Evolutionary conservation across 2,329 filamentous ascomycete genomes (phyloP).

Genomic region (Nothophoma quercina): DNA sequence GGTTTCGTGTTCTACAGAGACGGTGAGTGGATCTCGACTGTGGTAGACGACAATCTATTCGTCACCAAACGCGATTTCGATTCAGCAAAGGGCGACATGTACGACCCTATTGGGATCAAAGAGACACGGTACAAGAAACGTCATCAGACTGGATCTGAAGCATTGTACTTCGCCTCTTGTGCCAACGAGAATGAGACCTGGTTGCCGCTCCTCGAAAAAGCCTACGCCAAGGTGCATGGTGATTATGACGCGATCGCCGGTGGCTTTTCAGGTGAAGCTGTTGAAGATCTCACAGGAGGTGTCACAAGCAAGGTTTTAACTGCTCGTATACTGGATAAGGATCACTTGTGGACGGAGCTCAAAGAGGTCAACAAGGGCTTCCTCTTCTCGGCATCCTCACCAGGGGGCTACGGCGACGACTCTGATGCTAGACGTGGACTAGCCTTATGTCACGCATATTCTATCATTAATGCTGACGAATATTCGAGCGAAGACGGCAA

Average conservation of each 20-base stretch:
- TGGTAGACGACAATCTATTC: slow-evolving; percentile 90
- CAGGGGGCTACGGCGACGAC: slow-evolving; percentile 66
- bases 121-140: slow-evolving; percentile 70
- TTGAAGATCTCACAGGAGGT: slow-evolving; percentile 69
- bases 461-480: slow-evolving; percentile 64
- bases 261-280: slow-evolving; percentile 64
- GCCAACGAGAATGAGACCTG: slow-evolving; percentile 80
- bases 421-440: slow-evolving; percentile 60
- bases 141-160: slow-evolving; percentile 76
- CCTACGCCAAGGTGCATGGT: slow-evolving; percentile 83
- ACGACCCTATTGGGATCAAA: slow-evolving; percentile 64
- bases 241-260: slow-evolving; percentile 78
- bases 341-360: slow-evolving; percentile 85
- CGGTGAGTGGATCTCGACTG: slow-evolving; percentile 79
- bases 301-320: slow-evolving; percentile 73
- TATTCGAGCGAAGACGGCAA: slow-evolving; percentile 54
- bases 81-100: slow-evolving; percentile 72
- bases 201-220: slow-evolving; percentile 81
- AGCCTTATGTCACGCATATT: slow-evolving; percentile 60
- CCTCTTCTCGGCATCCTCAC: slow-evolving; percentile 68
- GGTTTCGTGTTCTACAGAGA: slow-evolving; percentile 81
- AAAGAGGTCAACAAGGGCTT: slow-evolving; percentile 78
- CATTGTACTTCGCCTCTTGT: slow-evolving; percentile 80
- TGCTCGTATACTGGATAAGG: slow-evolving; percentile 75
- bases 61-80: slow-evolving; percentile 80